Percentiles rank a stretch among this genome's conserved stretches.
Evolutionary conservation across 306 rosid species (phyloP).

Genomic region (Carpinus viminea): DNA sequence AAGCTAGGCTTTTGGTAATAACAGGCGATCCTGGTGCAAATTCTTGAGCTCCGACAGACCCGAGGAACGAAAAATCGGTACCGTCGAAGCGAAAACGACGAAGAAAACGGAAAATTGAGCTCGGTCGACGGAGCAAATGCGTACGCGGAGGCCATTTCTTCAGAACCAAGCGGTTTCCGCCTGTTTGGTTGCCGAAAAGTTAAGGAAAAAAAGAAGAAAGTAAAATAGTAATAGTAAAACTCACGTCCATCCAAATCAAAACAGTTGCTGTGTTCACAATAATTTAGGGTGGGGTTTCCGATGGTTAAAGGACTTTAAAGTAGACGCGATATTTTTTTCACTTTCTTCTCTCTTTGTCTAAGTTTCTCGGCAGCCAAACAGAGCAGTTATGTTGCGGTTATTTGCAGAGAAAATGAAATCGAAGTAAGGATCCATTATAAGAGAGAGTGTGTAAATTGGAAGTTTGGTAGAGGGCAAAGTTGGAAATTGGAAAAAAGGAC

Average conservation of each 20-base stretch:
- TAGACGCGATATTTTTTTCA: neutral
- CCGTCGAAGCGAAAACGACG: slow-evolving; percentile 37
- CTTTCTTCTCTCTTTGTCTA: slow-evolving; percentile 10
- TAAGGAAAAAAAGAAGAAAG: slow-evolving; percentile 1
- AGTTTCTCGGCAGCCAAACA: slow-evolving; percentile 41
- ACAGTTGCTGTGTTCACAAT: neutral
- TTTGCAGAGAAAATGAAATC: neutral
- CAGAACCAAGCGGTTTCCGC: slow-evolving; percentile 10
- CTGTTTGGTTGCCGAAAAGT: slow-evolving; percentile 18
- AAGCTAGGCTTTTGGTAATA: slow-evolving; percentile 29
- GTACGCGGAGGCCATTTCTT: slow-evolving; percentile 61
- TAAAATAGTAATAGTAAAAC: slow-evolving; percentile 4
- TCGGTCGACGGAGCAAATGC: slow-evolving; percentile 50
- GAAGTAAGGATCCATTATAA: neutral
- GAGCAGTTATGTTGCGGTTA: neutral
- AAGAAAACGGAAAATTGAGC: slow-evolving; percentile 42
- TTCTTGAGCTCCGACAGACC: slow-evolving; percentile 30
- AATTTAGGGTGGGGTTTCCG: neutral
- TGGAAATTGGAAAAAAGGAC: neutral
- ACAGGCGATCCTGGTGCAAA: slow-evolving; percentile 29
- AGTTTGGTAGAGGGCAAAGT: neutral
- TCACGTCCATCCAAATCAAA: slow-evolving; percentile 19
- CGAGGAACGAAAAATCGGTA: slow-evolving; percentile 30
- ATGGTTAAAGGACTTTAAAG: neutral
- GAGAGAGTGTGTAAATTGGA: neutral